Base-by-base conservation (phyloP, 805 yeast species). In the Crinitomyces ghanaensis region DNA sequence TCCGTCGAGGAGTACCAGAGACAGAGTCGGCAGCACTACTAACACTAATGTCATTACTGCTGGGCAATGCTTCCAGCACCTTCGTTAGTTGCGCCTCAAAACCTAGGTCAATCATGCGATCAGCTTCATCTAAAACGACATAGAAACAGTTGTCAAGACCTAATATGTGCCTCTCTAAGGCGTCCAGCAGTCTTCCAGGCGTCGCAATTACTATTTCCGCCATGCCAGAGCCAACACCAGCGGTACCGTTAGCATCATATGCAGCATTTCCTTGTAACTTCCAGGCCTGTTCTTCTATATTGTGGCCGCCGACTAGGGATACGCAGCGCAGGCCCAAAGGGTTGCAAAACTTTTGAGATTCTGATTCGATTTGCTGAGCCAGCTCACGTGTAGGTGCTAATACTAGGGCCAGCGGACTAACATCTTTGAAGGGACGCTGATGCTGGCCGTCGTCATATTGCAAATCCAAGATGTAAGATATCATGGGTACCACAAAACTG, bases 381-480 rank as follows among this genome's bases (percentile, higher is more conserved):
- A 91, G 65, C 56, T 88, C 98, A 59, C 97, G 73, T 0, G 97
- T 85, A 0, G 98, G 98, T 0, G 88, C 95, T 33, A 88, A 56
- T 3, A 88, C 66, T 15, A 91, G 54, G 0, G 78, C 84, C 39
- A 70, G 70, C 0, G 93, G 81, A n/a, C n/a, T n/a, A n/a, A n/a
- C n/a, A n/a, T n/a, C n/a, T n/a, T n/a, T n/a, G n/a, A n/a, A n/a
- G n/a, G n/a, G n/a, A n/a, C n/a, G n/a, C n/a, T n/a, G n/a, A n/a
- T n/a, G n/a, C n/a, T n/a, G n/a, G 0, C 94, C 84, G 41, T 78
- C 77, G 6, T 44, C 41, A 37, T 62, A 65, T 22, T 70, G 64
- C 26, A 60, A 54, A 48, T 54, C 68, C 57, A 56, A 41, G 11
- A 78, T 59, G 42, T 72, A 74, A 2, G 72, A 52, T 6, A 81